Conservation (phyloP, 352 stramenopile genomes). For the Salisapilia sapeloensis region DNA sequence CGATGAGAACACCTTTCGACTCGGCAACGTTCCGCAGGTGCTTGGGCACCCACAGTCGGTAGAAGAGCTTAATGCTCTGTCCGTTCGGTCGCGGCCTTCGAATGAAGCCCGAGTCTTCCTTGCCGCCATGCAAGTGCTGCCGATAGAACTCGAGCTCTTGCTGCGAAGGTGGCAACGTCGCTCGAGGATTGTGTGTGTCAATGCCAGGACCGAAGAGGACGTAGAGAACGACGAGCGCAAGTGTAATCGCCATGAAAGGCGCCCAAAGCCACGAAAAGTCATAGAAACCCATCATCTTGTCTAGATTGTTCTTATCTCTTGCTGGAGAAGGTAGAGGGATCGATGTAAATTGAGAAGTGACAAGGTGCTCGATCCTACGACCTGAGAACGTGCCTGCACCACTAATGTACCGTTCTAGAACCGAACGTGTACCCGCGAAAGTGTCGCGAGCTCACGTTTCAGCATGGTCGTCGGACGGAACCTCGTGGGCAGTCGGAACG, state of each 20-base stretch:
- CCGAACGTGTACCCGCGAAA: too few relatives aligned
- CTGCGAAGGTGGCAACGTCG: constrained; percentile 13
- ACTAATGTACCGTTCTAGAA: too few relatives aligned
- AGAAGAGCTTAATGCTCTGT: constrained; percentile 36
- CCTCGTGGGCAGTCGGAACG: constrained; percentile 44
- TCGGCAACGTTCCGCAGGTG: constrained; percentile 10
- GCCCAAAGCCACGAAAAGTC: too few relatives aligned
- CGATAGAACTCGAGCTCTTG: constrained; percentile 35
- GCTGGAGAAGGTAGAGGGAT: too few relatives aligned
- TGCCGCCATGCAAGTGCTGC: constrained; percentile 18
- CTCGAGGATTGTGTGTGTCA: constrained; percentile 23
- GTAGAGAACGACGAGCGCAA: constrained; percentile 10
- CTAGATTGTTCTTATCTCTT: too few relatives aligned
- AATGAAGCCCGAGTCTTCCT: constrained; percentile 33
- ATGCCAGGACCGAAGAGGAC: constrained; percentile 37
- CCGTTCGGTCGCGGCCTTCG: constrained; percentile 14
- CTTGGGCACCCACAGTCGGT: constrained; percentile 46
- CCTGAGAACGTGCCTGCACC: too few relatives aligned
- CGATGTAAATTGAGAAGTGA: too few relatives aligned
- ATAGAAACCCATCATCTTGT: too few relatives aligned
- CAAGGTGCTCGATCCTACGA: too few relatives aligned
- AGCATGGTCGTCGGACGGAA: constrained; percentile 48
- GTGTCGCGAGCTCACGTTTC: too few relatives aligned
- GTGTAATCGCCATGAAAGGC: too few relatives aligned
- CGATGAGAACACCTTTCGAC: constrained; percentile 38